Conservation (phyloP, 2,329 filamentous ascomycete genomes). For the Pseudopithomyces chartarum region DNA sequence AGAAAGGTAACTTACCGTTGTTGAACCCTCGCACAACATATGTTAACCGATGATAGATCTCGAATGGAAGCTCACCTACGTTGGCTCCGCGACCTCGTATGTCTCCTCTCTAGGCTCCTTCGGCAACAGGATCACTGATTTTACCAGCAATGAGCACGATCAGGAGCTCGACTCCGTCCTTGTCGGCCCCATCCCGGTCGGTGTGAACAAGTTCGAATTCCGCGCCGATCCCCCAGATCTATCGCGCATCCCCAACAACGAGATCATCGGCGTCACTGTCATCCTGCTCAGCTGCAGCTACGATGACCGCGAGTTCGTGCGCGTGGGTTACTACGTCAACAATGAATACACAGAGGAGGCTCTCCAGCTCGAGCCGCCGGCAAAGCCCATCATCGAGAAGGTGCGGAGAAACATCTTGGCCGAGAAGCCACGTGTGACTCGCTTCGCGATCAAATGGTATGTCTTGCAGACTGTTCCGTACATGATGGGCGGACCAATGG, state of each 20-base stretch:
- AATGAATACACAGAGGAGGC: constrained; percentile 97
- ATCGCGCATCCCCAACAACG: constrained; percentile 86
- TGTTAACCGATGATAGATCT: constrained; percentile 68
- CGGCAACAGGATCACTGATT: constrained; percentile 12
- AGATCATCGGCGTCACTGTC: constrained; percentile 96
- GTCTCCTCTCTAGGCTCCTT: constrained; percentile 43
- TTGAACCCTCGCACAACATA: not conserved
- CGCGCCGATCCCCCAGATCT: constrained; percentile 93
- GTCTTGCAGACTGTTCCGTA: constrained; percentile 32
- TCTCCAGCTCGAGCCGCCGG: constrained; percentile 83
- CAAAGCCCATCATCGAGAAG: constrained; percentile 90
- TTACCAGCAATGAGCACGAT: constrained; percentile 83
- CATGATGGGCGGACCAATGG: not conserved
- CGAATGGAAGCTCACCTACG: constrained; percentile 99
- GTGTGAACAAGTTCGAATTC: constrained; percentile 98
- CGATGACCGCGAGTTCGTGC: constrained; percentile 94
- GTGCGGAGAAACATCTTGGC: constrained; percentile 91
- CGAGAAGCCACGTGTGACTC: constrained; percentile 95
- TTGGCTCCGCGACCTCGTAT: constrained; percentile 96
- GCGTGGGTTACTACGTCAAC: constrained; percentile 99
- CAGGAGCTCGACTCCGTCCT: constrained; percentile 97
- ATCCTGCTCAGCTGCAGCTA: constrained; percentile 96
- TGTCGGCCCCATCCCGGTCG: constrained; percentile 95
- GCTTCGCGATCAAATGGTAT: constrained; percentile 98
- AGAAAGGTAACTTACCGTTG: constrained; percentile 71